A percentile compares a stretch with the other conserved stretches of the same genome.
Conservation (phyloP, 2,329 filamentous ascomycete genomes). For the Phialophora expanda region DNA sequence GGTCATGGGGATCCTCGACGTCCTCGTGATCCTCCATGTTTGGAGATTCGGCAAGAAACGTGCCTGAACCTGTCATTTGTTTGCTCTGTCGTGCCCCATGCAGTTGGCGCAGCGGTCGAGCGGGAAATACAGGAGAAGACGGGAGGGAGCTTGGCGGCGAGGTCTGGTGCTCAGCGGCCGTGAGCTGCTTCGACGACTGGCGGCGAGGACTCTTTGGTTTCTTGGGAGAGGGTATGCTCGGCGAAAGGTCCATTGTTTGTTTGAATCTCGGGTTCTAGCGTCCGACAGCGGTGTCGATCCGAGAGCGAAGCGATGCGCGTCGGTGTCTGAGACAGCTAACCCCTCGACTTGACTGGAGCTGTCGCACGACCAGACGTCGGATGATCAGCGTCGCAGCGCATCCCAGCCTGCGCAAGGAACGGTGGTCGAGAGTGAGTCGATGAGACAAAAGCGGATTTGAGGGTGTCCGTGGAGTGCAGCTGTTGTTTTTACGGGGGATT, state of each 20-base stretch:
- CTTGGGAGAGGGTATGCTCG: constrained; percentile 20
- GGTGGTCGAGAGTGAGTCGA: not conserved
- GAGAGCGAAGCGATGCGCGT: constrained; percentile 16
- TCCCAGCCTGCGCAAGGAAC: constrained; percentile 12
- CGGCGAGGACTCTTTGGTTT: constrained; percentile 24
- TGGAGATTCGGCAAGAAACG: constrained; percentile 30
- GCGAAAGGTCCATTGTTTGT: constrained; percentile 15
- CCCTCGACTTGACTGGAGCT: constrained; percentile 16
- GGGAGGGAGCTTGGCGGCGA: constrained; percentile 19
- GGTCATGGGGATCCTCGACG: constrained; percentile 75
- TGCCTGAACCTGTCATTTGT: constrained; percentile 27
- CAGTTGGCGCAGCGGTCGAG: constrained; percentile 15
- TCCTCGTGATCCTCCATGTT: constrained; percentile 35
- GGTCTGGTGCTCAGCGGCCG: constrained; percentile 5
- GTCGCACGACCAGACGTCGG: constrained; percentile 34
- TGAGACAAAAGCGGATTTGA: not conserved
- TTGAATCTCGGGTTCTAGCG: not conserved
- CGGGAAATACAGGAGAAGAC: constrained; percentile 15
- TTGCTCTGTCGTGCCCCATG: constrained; percentile 13
- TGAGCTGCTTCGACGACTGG: constrained; percentile 17
- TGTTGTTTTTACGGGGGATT: constrained; percentile 9
- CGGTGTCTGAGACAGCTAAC: constrained; percentile 32
- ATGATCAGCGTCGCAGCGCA: constrained; percentile 22
- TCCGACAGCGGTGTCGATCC: not conserved
- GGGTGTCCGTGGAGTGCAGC: constrained; percentile 9